Percentiles rank a stretch among this genome's conserved stretches.
phyloP scores from a whole-genome alignment of 352 stramenopile genomes.

The Hyaloperonospora arabidopsidis region DNA sequence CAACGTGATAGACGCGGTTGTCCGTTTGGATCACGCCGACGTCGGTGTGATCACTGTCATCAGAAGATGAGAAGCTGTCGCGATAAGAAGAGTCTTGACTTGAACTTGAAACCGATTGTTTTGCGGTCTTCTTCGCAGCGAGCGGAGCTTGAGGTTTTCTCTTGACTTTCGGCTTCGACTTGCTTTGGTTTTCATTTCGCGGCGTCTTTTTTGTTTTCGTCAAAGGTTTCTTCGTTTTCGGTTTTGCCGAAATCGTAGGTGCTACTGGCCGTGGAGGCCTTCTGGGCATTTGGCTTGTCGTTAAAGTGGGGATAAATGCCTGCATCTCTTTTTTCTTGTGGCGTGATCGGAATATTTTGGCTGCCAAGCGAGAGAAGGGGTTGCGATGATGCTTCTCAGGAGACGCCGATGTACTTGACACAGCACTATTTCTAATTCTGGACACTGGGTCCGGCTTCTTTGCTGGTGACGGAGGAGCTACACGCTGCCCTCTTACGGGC shows the following conservation, averaged over 20 bases:
- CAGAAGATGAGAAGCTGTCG: slow-evolving; percentile 1
- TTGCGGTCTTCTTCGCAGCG: slow-evolving; percentile 6
- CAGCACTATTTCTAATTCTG: slow-evolving; percentile 7
- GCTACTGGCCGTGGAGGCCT: not conserved
- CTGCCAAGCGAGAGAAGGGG: slow-evolving; percentile 29
- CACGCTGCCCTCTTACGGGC: slow-evolving; percentile 2
- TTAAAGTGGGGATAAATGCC: slow-evolving; percentile 4
- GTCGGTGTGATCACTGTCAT: slow-evolving; percentile 1
- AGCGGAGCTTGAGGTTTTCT: slow-evolving; percentile 3
- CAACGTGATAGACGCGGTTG: slow-evolving; percentile 13
- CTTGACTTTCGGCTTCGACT: slow-evolving; percentile 6
- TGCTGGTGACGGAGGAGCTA: slow-evolving; percentile 14
- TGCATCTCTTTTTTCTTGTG: slow-evolving; percentile 19
- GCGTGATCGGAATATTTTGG: slow-evolving; percentile 25
- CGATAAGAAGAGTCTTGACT: slow-evolving; percentile 8
- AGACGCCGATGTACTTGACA: not conserved
- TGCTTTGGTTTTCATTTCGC: slow-evolving; percentile 4
- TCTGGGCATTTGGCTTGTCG: not conserved
- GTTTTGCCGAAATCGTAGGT: slow-evolving; percentile 8
- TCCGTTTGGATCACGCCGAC: slow-evolving; percentile 1
- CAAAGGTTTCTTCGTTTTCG: slow-evolving; percentile 6
- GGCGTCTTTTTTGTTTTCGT: slow-evolving; percentile 6
- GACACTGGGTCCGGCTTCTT: slow-evolving; percentile 21
- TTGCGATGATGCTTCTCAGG: slow-evolving; percentile 19
- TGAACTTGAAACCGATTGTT: not conserved